Evolutionary conservation across 2,329 filamentous ascomycete genomes (phyloP).

Genomic region (Ophiocordyceps sinensis): DNA sequence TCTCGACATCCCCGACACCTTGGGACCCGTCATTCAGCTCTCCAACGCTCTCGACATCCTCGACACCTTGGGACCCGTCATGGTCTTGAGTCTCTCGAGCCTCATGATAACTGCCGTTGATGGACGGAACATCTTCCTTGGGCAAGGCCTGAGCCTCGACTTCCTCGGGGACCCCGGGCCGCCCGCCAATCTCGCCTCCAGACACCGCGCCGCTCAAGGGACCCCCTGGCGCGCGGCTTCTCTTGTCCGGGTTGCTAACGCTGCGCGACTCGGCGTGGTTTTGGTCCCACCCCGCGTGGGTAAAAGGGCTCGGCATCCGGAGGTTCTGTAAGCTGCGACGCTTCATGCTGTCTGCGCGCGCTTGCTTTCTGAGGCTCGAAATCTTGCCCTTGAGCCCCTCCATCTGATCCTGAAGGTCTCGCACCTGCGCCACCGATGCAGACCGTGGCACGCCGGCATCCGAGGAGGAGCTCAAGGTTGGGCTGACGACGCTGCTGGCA

Average conservation of each 20-base stretch:
- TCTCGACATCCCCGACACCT: not conserved
- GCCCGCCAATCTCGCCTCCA: not conserved
- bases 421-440: conserved; percentile 58
- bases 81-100: conserved; percentile 1
- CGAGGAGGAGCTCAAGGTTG: conserved; percentile 25
- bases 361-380: conserved; percentile 62
- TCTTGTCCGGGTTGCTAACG: conserved; percentile 7
- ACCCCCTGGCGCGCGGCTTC: not conserved
- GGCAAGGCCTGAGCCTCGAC: conserved; percentile 4
- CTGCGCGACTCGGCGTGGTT: conserved; percentile 10
- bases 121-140: conserved; percentile 1
- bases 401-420: conserved; percentile 69
- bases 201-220: not conserved
- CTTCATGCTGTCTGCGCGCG: conserved; percentile 64
- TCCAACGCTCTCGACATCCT: not conserved
- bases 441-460: conserved; percentile 45
- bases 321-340: conserved; percentile 64
- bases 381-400: conserved; percentile 75
- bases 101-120: not conserved
- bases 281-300: conserved; percentile 38
- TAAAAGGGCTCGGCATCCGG: conserved; percentile 66
- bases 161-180: not conserved
- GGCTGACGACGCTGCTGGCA: conserved; percentile 26
- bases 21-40: not conserved
- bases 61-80: not conserved